Percentiles rank a stretch among this genome's conserved stretches.
These are phyloP conservation scores for Pholiota adiposa DNA, from an alignment of 1,284 basidiomycete genomes.

Conservation along the genomic window DNA sequence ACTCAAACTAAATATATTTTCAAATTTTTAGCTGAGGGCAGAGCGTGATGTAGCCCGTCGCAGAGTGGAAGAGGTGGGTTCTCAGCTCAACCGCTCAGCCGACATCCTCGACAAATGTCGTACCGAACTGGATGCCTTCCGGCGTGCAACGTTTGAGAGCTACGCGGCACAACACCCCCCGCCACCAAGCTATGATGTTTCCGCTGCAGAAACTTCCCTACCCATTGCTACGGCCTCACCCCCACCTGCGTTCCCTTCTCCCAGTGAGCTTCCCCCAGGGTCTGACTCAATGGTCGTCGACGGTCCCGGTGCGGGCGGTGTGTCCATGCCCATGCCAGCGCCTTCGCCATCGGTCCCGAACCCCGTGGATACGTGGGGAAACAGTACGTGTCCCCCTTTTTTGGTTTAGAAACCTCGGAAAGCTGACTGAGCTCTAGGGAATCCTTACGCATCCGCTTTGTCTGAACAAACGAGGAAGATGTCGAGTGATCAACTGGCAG, in stretches of 20 bases:
- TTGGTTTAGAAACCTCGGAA: slow-evolving; percentile 2
- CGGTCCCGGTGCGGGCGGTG: not conserved
- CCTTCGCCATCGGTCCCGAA: not conserved
- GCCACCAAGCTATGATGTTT: slow-evolving; percentile 34
- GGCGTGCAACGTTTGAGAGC: slow-evolving; percentile 39
- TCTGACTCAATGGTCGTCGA: not conserved
- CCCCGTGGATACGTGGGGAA: slow-evolving; percentile 28
- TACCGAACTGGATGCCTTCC: slow-evolving; percentile 36
- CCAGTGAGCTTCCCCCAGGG: not conserved
- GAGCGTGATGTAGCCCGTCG: slow-evolving; percentile 35
- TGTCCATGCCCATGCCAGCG: not conserved
- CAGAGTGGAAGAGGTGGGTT: slow-evolving; percentile 36
- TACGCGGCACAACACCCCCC: slow-evolving; percentile 30
- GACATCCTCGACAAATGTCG: slow-evolving; percentile 34
- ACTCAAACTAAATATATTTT: too few relatives aligned
- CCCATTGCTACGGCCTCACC: not conserved
- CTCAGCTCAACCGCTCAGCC: slow-evolving; percentile 36
- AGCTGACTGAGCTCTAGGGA: slow-evolving; percentile 25
- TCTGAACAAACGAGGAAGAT: slow-evolving; percentile 24
- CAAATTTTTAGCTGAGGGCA: slow-evolving; percentile 35
- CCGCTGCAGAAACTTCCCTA: not conserved
- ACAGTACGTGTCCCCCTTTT: slow-evolving; percentile 26
- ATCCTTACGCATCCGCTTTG: slow-evolving; percentile 33
- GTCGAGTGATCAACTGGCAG: slow-evolving; percentile 6
- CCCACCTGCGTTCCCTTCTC: slow-evolving; percentile 13